Evolutionary conservation across 2,329 filamentous ascomycete species (phyloP), one percentile per base, ranked within the genome.

Genomic region (Leptosphaerulina australis): DNA sequence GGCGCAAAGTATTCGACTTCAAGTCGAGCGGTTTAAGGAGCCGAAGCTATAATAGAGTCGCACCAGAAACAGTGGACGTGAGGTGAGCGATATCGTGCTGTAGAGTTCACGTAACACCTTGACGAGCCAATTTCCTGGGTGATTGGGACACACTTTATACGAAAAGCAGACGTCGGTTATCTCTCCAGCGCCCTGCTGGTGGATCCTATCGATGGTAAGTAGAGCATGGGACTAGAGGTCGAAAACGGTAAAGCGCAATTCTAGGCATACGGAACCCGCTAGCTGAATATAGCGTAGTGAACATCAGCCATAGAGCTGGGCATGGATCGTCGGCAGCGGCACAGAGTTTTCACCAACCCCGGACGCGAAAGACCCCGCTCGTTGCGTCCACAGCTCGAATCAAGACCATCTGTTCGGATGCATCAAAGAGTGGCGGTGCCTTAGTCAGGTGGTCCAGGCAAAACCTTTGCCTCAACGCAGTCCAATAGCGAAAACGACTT

Each of bases 341-440:
- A 64, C 58, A 68, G 64, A 67, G 58, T 63, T 66, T 64, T 68
- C 59, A 59, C 18, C 35, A 48, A 45, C 54, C 56, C 56, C 38
- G 36, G 54, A 50, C 56, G 31, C 46, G 37, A 41, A n/a, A 53
- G 39, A 60, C 58, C 62, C 63, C 62, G 60, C 63, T 63, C 48
- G 53, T 58, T 58, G 56, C 52, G 39, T 49, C 43, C 48, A 7
- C 45, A 50, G 41, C 30, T 49, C 58, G 49, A 63, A 60, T 64
- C 50, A 60, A 31, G 25, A 34, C 15, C 36, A 11, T 24, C 6
- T 10, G 10, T 21, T 44, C 18, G 10, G 15, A 29, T 34, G 38
- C 35, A 39, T 36, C 36, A 43, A 14, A 28, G 12, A 44, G 37
- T 43, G 17, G 37, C 36, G 28, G 20, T 40, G 24, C 37, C 47